phyloP scores from a whole-genome alignment of 257 asterid genomes.

The Phtheirospermum japonicum region DNA sequence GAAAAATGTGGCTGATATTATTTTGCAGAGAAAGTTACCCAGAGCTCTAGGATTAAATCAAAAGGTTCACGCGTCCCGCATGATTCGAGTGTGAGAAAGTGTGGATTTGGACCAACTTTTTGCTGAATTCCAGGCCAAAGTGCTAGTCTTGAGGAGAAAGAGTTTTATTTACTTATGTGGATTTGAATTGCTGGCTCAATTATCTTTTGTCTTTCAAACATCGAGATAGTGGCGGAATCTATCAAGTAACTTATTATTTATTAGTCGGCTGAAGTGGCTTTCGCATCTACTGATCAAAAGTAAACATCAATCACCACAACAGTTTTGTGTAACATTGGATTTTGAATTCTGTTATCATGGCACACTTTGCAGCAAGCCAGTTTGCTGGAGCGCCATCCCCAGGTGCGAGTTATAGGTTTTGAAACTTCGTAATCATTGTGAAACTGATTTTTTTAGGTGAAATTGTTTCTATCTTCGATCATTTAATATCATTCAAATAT shows the following conservation, averaged over 20 bases:
- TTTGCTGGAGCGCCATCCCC: slow-evolving; percentile 13
- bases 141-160: neutral
- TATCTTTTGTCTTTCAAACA: neutral
- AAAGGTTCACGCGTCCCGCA: slow-evolving; percentile 1
- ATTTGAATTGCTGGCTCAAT: neutral
- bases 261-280: slow-evolving; percentile 4
- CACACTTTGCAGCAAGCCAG: slow-evolving; percentile 9
- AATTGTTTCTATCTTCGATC: neutral
- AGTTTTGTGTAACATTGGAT: neutral
- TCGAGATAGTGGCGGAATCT: neutral
- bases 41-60: neutral
- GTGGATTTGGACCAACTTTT: neutral
- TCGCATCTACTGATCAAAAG: neutral
- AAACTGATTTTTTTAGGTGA: neutral
- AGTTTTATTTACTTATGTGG: neutral
- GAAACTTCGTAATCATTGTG: neutral
- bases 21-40: slow-evolving; percentile 11
- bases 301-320: neutral
- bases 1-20: slow-evolving; percentile 14
- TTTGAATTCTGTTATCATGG: slow-evolving; percentile 5
- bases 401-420: slow-evolving; percentile 13
- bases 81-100: neutral
- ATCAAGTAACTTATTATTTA: neutral
- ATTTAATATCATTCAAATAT: neutral
- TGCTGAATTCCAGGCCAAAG: neutral